Evolutionary conservation across 768 basidiomycete genomes (phyloP), one percentile per base, ranked within the genome.

Genomic region (Russula ochroleuca): DNA sequence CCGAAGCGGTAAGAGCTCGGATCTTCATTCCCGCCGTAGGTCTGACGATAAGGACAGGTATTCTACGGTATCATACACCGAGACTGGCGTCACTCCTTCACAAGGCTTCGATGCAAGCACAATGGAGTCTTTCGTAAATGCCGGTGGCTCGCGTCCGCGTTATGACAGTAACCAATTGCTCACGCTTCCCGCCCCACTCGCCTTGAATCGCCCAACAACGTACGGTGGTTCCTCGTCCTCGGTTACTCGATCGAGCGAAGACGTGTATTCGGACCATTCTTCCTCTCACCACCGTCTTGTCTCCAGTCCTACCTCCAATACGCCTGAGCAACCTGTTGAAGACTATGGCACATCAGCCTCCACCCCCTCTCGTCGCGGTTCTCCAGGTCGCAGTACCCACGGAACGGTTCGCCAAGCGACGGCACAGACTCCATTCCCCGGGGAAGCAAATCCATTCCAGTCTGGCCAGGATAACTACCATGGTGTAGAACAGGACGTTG

Each of bases 31-130:
- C 2, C 31, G 14, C 4, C 8, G 7, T 25, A 21, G 19, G 41
- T 58, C 72, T 74, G 37, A 57, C 68, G 8, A 73, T 17, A 76
- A 74, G 58, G 81, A 83, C 65, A 81, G 93, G 23, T 87, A 90
- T 70, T 95, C 93, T 13, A 73, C 88, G 71, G 83, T 85, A 19
- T 95, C 92, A 2, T 86, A 85, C 49, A 85, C 86, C 57, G 92
- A 94, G 67, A 79, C 82, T n/a, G 85, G 84, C 63, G 81, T 82
- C 64, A 77, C 83, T 33, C 74, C 77, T 52, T 80, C 78, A n/a
- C 76, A 78, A 57, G 77, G 76, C 15, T 77, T 78, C 65, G 85
- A 90, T 67, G 73, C 79, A 13, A 86, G 82, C 67, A 88, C 88
- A 3, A 68, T 83, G 48, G 88, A 91, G 41, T 86, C 84, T 15